Percentiles rank a stretch among this genome's conserved stretches.
Evolutionary conservation across 148 eudicot species (phyloP).

Genomic region (Vaccinium darrowii): DNA sequence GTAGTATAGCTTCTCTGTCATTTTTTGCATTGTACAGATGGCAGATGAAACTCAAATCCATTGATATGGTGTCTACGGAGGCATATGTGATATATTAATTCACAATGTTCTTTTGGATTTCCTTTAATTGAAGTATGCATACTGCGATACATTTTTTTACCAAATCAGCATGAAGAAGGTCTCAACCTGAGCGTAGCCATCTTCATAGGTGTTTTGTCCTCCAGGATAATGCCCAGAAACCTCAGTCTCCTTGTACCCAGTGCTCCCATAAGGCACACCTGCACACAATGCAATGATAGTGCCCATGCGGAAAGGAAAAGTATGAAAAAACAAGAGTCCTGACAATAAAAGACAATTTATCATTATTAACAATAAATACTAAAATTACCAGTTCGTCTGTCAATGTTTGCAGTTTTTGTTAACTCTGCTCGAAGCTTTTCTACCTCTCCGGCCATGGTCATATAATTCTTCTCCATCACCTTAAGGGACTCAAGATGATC

Average conservation of each 20-base stretch:
- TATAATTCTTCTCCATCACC: conserved; percentile 93
- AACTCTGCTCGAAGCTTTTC: conserved; percentile 87
- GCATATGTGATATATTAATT: neutral
- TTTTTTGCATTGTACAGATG: neutral
- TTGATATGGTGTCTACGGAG: neutral
- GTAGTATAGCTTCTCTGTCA: neutral
- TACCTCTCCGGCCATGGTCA: conserved; percentile 87
- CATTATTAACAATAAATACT: neutral
- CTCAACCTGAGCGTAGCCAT: conserved; percentile 68
- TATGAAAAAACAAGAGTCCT: conserved; percentile 5
- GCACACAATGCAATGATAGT: conserved; percentile 15
- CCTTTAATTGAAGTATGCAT: neutral
- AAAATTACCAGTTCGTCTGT: conserved; percentile 60
- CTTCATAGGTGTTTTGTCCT: conserved; percentile 46
- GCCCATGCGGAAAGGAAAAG: neutral
- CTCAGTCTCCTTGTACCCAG: conserved; percentile 58
- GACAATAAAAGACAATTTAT: neutral
- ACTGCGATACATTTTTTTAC: neutral
- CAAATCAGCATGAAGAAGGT: conserved; percentile 4
- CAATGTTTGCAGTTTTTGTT: conserved; percentile 52
- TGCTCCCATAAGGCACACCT: conserved; percentile 55
- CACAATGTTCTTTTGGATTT: neutral
- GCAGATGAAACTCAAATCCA: neutral
- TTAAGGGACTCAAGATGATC: conserved; percentile 96
- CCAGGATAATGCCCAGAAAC: conserved; percentile 51